A percentile compares a stretch with the other conserved stretches of the same genome.
Conservation (phyloP, 78 protist species). For the Goniomonas avonlea region DNA sequence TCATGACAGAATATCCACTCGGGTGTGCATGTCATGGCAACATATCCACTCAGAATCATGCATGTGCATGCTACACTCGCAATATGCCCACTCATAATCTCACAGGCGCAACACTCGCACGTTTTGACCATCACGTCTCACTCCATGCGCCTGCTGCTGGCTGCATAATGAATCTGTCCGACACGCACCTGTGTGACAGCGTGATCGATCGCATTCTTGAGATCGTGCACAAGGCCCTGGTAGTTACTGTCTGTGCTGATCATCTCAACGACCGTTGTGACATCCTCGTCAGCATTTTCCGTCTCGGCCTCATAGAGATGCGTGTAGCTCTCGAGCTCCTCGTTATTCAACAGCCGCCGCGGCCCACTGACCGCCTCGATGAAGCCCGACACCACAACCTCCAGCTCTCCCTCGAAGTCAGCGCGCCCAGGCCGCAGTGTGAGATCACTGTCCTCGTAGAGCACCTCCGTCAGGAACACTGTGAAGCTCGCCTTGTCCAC, state of each 20-base stretch:
- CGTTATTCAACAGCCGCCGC: not conserved
- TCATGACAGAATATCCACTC: too few species aligned
- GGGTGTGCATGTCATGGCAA: too few species aligned
- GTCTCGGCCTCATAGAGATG: constrained; percentile 1
- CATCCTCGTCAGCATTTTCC: not conserved
- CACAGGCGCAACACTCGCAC: too few species aligned
- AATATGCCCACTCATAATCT: not conserved
- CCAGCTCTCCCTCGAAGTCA: not conserved
- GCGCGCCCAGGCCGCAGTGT: not conserved
- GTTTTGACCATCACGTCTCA: too few species aligned
- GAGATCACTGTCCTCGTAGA: not conserved
- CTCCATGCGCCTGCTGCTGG: too few species aligned
- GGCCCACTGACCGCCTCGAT: not conserved
- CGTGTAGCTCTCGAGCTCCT: constrained; percentile 11
- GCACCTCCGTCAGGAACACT: not conserved
- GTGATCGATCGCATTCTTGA: not conserved
- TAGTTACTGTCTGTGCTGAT: not conserved
- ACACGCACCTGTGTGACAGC: not conserved
- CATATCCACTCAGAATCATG: too few species aligned
- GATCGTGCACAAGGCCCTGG: not conserved
- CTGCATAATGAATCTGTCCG: not conserved
- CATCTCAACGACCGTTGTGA: not conserved
- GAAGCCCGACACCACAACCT: not conserved
- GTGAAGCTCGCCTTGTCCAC: not conserved
- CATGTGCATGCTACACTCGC: too few species aligned